These are phyloP conservation scores for Teratosphaeria epicoccoides DNA, from an alignment of 2,329 filamentous ascomycete genomes.

Conservation along the genomic window DNA sequence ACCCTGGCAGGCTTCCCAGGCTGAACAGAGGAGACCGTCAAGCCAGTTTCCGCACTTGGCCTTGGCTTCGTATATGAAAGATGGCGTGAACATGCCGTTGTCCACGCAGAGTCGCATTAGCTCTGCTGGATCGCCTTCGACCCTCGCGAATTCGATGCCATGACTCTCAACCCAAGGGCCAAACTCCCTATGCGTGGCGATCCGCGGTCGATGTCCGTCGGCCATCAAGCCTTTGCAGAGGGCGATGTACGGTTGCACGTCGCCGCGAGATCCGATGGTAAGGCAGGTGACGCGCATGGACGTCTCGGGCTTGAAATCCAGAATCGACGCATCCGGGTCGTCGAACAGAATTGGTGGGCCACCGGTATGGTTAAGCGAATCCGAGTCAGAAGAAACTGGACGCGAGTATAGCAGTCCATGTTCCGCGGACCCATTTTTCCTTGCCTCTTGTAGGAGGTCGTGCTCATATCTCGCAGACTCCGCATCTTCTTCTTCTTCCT, in stretches of 20 bases:
- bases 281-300: conserved; percentile 79
- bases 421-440: conserved; percentile 36
- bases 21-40: conserved; percentile 71
- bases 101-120: conserved; percentile 94
- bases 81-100: conserved; percentile 90
- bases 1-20: conserved; percentile 74
- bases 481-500: conserved; percentile 59
- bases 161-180: conserved; percentile 81
- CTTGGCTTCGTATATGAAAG: conserved; percentile 80
- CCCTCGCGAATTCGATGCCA: conserved; percentile 81
- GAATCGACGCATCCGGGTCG: conserved; percentile 73
- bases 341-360: conserved; percentile 76
- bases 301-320: conserved; percentile 79
- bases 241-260: conserved; percentile 96
- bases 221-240: conserved; percentile 81
- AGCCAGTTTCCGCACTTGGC: conserved; percentile 89
- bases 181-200: conserved; percentile 89
- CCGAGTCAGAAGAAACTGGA: not conserved
- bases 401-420: not conserved
- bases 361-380: conserved; percentile 31
- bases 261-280: conserved; percentile 89
- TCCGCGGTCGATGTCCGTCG: conserved; percentile 76
- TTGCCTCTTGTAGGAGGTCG: conserved; percentile 63
- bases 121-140: conserved; percentile 85
- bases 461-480: conserved; percentile 71